Percentiles rank a stretch among this genome's conserved stretches.
Evolutionary conservation across 257 asterid species (phyloP).

Genomic region (Salvia hispanica): DNA sequence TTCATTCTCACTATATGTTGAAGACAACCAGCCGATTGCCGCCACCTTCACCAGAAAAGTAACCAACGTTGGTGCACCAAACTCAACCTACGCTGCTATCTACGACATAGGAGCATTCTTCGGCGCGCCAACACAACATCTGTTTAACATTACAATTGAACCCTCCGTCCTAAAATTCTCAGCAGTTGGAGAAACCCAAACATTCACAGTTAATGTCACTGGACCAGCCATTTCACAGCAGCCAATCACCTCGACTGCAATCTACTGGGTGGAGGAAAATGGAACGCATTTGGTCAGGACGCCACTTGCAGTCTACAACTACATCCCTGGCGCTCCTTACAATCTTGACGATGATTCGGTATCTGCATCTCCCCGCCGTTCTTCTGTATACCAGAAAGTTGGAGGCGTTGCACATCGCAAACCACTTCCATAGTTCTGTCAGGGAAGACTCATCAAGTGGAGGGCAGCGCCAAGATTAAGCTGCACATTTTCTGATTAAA

Average conservation of each 20-base stretch:
- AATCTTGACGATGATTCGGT: slow-evolving; percentile 10
- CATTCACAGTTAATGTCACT: slow-evolving; percentile 46
- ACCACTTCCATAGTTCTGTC: slow-evolving; percentile 24
- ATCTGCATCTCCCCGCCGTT: neutral
- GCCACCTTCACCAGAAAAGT: slow-evolving; percentile 11
- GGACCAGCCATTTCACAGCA: slow-evolving; percentile 55
- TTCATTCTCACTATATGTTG: slow-evolving; percentile 47
- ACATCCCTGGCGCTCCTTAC: slow-evolving; percentile 42
- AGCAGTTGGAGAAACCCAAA: slow-evolving; percentile 45
- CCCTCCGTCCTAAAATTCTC: slow-evolving; percentile 54
- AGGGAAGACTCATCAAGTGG: neutral
- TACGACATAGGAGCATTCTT: slow-evolving; percentile 4
- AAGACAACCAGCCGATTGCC: slow-evolving; percentile 35
- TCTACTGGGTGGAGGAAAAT: slow-evolving; percentile 42
- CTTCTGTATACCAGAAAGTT: slow-evolving; percentile 29
- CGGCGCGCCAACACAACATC: slow-evolving; percentile 7
- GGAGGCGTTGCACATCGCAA: slow-evolving; percentile 29
- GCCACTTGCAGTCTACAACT: slow-evolving; percentile 50
- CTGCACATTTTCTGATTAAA: neutral
- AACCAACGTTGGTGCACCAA: slow-evolving; percentile 1
- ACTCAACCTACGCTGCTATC: slow-evolving; percentile 16
- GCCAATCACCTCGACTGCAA: slow-evolving; percentile 50
- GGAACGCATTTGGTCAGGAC: slow-evolving; percentile 46
- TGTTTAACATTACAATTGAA: slow-evolving; percentile 30
- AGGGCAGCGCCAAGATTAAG: neutral